Percentiles rank a stretch among this genome's conserved stretches.
Evolutionary conservation across 1,139 yeast species (phyloP).

Genomic region (Yamadazyma taylorii): DNA sequence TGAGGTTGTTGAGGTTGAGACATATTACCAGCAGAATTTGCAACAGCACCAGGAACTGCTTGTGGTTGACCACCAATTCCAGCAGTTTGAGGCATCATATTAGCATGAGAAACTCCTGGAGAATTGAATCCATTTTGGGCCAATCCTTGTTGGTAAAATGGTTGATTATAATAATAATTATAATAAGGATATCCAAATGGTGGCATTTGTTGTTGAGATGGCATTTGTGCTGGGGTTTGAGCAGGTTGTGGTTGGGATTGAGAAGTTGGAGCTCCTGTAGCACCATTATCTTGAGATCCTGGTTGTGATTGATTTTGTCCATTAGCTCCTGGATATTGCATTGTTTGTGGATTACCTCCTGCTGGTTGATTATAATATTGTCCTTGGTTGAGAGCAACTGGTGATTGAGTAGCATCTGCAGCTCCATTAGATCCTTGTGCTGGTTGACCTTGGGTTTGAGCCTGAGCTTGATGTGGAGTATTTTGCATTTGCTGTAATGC

Average conservation of each 20-base stretch:
- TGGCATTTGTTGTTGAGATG: constrained; percentile 20
- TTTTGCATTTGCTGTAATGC: constrained; percentile 22
- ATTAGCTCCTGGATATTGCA: constrained; percentile 7
- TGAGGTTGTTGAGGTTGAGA: constrained; percentile 19
- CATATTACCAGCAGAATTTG: constrained; percentile 2
- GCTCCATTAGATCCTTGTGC: constrained; percentile 6
- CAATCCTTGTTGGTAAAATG: constrained; percentile 39
- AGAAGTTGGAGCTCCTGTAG: constrained; percentile 3
- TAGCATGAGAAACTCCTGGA: constrained; percentile 17
- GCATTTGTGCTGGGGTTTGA: constrained; percentile 17
- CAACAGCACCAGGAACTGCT: constrained; percentile 5
- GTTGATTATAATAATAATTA: constrained; percentile 44
- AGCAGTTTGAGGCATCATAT: constrained; percentile 5
- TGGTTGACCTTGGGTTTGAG: constrained; percentile 6
- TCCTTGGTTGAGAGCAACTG: constrained; percentile 10
- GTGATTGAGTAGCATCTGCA: constrained; percentile 10
- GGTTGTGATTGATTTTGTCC: constrained; percentile 9
- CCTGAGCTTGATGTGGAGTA: constrained; percentile 11
- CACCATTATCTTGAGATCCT: constrained; percentile 6
- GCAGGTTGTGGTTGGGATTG: constrained; percentile 8
- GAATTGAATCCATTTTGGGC: constrained; percentile 23
- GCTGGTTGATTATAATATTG: constrained; percentile 11
- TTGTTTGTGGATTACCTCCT: constrained; percentile 10
- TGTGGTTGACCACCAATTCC: constrained; percentile 4
- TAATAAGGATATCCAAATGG: constrained; percentile 50